Conservation (phyloP, 495 filamentous ascomycete genomes). For the Diplogelasinospora grovesii region DNA sequence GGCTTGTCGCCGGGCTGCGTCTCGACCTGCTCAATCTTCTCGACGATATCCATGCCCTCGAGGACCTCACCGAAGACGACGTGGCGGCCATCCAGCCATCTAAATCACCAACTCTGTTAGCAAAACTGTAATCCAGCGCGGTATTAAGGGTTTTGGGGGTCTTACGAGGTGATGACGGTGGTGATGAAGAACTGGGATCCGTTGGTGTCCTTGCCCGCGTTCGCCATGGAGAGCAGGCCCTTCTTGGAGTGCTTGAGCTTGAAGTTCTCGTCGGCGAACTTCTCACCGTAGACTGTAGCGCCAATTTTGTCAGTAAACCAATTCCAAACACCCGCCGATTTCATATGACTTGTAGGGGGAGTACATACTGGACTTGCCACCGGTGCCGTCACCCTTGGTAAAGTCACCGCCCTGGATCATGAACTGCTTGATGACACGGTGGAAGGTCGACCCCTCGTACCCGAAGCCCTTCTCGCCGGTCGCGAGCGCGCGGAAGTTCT, state of each 20-base stretch:
- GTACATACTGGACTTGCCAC: conserved; percentile 78
- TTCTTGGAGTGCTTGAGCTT: conserved; percentile 79
- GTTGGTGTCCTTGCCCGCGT: conserved; percentile 96
- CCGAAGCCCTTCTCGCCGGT: conserved; percentile 97
- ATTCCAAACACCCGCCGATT: background rate
- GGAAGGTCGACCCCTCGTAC: conserved; percentile 92
- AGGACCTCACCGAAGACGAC: conserved; percentile 90
- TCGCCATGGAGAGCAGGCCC: conserved; percentile 79
- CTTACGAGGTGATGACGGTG: conserved; percentile 74
- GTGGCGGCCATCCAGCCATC: conserved; percentile 84
- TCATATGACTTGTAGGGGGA: too few species aligned
- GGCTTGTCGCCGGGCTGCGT: conserved; percentile 71
- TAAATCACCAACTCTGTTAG: conserved; percentile 31
- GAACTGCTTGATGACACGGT: conserved; percentile 97
- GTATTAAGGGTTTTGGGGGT: background rate
- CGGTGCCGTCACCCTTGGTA: conserved; percentile 90
- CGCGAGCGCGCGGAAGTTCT: conserved; percentile 97
- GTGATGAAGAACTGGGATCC: conserved; percentile 99
- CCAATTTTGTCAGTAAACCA: conserved; percentile 1
- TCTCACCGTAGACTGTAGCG: conserved; percentile 72
- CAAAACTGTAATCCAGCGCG: too few species aligned
- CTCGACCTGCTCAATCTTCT: conserved; percentile 73
- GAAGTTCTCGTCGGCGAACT: conserved; percentile 99
- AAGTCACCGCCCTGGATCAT: conserved; percentile 99
- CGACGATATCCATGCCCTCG: conserved; percentile 86